phyloP scores from a whole-genome alignment of 331 rosid genomes.

The Stylosanthes scabra region DNA sequence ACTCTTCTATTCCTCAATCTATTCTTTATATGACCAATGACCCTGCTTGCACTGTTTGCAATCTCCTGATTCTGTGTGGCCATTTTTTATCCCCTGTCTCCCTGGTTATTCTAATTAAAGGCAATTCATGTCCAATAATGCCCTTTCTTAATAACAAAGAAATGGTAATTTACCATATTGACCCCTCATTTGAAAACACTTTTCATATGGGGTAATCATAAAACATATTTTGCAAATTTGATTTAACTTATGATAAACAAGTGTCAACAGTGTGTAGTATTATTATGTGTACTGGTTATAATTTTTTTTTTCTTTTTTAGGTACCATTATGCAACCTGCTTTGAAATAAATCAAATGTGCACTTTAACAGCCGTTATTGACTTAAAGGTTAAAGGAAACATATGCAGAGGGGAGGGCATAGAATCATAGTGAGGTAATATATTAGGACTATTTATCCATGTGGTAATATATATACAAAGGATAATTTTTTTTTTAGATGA shows the following conservation, averaged over 20 bases:
- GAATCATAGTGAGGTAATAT: no score
- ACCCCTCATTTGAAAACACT: slow-evolving; percentile 28
- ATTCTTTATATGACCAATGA: slow-evolving; percentile 57
- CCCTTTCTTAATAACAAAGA: slow-evolving; percentile 82
- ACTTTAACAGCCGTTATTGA: no score
- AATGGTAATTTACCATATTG: slow-evolving; percentile 53
- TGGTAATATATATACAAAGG: no score
- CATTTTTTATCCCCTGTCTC: slow-evolving; percentile 15
- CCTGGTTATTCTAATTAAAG: slow-evolving; percentile 39
- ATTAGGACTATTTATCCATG: no score
- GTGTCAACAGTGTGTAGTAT: no score
- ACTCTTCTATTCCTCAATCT: slow-evolving; percentile 60
- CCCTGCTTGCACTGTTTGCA: slow-evolving; percentile 40
- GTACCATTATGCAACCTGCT: no score
- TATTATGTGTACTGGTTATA: no score
- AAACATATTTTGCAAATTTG: neutral
- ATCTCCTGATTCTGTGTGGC: slow-evolving; percentile 48
- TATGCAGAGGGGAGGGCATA: no score
- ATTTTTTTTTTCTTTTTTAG: no score
- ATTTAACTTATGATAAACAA: slow-evolving; percentile 1
- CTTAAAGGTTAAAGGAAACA: no score
- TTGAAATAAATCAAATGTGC: no score
- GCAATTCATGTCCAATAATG: neutral
- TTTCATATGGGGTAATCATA: slow-evolving; percentile 15
- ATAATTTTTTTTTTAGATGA: no score